A percentile compares a stretch with the other conserved stretches of the same genome.
These are phyloP conservation scores for Candida maris DNA, from an alignment of 805 yeast genomes.

Conservation along the genomic window DNA sequence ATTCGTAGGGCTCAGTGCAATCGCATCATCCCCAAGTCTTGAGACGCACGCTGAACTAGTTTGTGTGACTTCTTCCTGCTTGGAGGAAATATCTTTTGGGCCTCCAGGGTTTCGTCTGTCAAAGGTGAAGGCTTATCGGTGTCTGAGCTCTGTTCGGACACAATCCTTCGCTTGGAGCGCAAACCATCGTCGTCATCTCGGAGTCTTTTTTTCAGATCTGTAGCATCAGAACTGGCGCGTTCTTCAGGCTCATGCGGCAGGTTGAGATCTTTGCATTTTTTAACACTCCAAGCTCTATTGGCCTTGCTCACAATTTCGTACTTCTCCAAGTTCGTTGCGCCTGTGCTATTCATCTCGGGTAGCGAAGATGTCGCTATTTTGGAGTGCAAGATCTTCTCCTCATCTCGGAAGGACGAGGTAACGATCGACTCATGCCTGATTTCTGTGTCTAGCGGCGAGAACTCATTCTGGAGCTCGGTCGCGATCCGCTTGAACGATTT, in stretches of 20 bases:
- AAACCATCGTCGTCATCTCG: slow-evolving; percentile 9
- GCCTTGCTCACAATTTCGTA: slow-evolving; percentile 34
- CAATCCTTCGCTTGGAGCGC: slow-evolving; percentile 21
- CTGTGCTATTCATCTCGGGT: slow-evolving; percentile 6
- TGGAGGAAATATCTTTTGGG: slow-evolving; percentile 10
- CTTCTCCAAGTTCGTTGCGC: slow-evolving; percentile 20
- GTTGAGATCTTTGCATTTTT: slow-evolving; percentile 11
- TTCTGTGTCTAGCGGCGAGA: slow-evolving; percentile 34
- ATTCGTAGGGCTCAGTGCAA: slow-evolving; percentile 11
- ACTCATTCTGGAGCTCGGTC: slow-evolving; percentile 32
- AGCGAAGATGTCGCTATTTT: slow-evolving; percentile 12
- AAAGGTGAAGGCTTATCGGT: not conserved
- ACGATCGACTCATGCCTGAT: slow-evolving; percentile 33
- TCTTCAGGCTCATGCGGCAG: slow-evolving; percentile 6
- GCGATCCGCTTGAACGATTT: slow-evolving; percentile 34
- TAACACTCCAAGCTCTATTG: slow-evolving; percentile 35
- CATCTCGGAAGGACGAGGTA: slow-evolving; percentile 31
- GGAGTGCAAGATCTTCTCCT: slow-evolving; percentile 22
- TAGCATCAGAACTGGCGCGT: slow-evolving; percentile 6
- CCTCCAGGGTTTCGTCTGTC: not conserved
- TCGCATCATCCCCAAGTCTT: slow-evolving; percentile 30
- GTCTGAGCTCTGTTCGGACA: slow-evolving; percentile 12
- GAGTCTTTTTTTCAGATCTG: slow-evolving; percentile 15
- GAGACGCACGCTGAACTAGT: slow-evolving; percentile 29
- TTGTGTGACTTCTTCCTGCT: slow-evolving; percentile 26